Base-by-base conservation (phyloP, 352 stramenopile species). In the Globisporangium apiculatum region DNA sequence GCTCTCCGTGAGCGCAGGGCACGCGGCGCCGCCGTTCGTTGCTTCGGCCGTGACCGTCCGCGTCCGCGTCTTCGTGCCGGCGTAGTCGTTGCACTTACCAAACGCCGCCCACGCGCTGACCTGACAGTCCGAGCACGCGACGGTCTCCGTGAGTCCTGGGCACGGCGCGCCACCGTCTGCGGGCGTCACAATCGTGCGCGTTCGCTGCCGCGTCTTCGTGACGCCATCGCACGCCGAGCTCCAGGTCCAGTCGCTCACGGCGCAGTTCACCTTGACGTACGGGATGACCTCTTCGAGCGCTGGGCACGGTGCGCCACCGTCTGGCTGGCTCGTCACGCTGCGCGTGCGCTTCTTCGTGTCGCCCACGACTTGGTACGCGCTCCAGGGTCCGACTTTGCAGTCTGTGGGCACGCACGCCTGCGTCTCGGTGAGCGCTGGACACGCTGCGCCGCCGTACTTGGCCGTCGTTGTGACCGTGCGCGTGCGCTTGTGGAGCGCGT, bases 251-350 rank as follows among this genome's bases (percentile, higher is more conserved):
- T 72, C 55, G 36, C 64, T 73, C 41, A 83, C 60, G 3, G 59
- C 60, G 53, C 75, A 86, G 55, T 87, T 64, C 12, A 79, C 58
- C 0, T 69, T 66, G n/a, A 62, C 67, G 49, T 68, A 78, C 11
- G 65, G 62, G 0, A 58, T 51, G 51, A 80, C 61, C 52, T 84
- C 75, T 1, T 69, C 61, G 5, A 86, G 57, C 0, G 68, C 43
- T 4, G 78, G 76, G 15, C 78, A 88, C 3, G 67, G 63, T 4
- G 63, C 60, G 1, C 78, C 78, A 9, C 78, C 78, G 17, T 86
- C 66, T 0, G 74, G 48, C 40, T 63, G 65, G 36, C 54, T 69
- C 8, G 68, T 78, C 17, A 86, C 51, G 12, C 48, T 57, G 14
- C 78, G 78, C 2, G 55, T 64, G 14, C 73, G 75, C 8, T 66